phyloP scores from a whole-genome alignment of 1,284 basidiomycete species.

The Sanghuangporus baumii region DNA sequence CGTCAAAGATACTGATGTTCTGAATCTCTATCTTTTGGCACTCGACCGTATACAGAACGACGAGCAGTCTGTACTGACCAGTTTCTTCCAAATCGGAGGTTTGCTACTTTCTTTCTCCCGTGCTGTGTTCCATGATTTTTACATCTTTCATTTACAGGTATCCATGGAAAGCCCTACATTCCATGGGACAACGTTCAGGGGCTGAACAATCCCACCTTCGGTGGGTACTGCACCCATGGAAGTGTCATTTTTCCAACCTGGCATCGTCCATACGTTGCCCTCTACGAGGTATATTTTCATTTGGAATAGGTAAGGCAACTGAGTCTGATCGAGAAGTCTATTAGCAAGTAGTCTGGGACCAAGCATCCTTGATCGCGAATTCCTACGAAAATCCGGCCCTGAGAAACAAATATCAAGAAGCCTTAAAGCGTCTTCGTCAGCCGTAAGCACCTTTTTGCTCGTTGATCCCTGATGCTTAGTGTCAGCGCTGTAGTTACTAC shows the following conservation, averaged over 20 bases:
- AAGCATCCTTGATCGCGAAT: conserved; percentile 32
- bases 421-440: conserved; percentile 35
- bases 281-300: conserved; percentile 36
- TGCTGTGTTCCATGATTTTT: not conserved
- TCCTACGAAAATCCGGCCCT: not conserved
- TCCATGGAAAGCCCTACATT: conserved; percentile 42
- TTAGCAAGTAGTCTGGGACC: conserved; percentile 40
- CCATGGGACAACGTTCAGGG: conserved; percentile 36
- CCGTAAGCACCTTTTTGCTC: conserved; percentile 23
- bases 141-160: conserved; percentile 26
- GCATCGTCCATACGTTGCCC: conserved; percentile 46
- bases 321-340: not conserved
- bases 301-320: not conserved
- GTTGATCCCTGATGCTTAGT: not conserved
- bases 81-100: conserved; percentile 38
- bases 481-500: conserved; percentile 15
- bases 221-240: conserved; percentile 46
- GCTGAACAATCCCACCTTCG: conserved; percentile 24
- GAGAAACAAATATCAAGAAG: conserved; percentile 29
- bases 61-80: conserved; percentile 29
- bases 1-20: conserved; percentile 36
- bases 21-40: conserved; percentile 45
- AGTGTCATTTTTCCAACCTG: conserved; percentile 47
- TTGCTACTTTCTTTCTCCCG: not conserved
- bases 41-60: conserved; percentile 32